Percentiles rank a stretch among this genome's conserved stretches.
Conservation (phyloP, 2,329 filamentous ascomycete genomes). For the Ophiostoma sp. region DNA sequence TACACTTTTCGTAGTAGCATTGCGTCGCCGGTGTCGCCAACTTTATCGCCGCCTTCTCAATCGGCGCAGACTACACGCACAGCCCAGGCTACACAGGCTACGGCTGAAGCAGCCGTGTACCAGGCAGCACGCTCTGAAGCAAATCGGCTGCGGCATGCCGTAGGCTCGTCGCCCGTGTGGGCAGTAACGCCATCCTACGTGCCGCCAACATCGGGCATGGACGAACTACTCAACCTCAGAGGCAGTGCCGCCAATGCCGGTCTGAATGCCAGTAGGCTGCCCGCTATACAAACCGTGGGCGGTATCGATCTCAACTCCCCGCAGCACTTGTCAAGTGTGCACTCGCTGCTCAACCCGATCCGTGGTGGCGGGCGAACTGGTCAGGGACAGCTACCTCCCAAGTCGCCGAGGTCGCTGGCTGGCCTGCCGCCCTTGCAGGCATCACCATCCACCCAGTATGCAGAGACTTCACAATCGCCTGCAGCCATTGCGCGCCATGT, state of each 20-base stretch:
- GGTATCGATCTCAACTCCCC: slow-evolving; percentile 11
- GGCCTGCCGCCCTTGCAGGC: neutral
- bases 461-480: slow-evolving; percentile 1
- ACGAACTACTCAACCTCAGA: slow-evolving; percentile 17
- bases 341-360: slow-evolving; percentile 23
- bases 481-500: slow-evolving; percentile 17
- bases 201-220: slow-evolving; percentile 19
- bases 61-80: neutral
- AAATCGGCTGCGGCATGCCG: slow-evolving; percentile 20
- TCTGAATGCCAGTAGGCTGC: neutral
- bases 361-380: neutral
- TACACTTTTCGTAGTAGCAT: slow-evolving; percentile 1
- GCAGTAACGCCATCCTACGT: slow-evolving; percentile 19
- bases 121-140: slow-evolving; percentile 20
- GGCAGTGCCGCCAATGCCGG: slow-evolving; percentile 2
- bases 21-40: neutral
- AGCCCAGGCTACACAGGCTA: neutral
- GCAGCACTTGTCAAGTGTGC: slow-evolving; percentile 18
- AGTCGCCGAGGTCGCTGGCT: neutral
- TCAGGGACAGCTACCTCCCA: slow-evolving; percentile 9
- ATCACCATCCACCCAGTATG: neutral
- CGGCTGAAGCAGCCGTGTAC: slow-evolving; percentile 14
- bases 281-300: neutral
- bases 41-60: neutral
- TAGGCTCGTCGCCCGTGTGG: slow-evolving; percentile 19